Conservation (phyloP, 192 early-diverging fungal species). For the Diversispora eburnea region DNA sequence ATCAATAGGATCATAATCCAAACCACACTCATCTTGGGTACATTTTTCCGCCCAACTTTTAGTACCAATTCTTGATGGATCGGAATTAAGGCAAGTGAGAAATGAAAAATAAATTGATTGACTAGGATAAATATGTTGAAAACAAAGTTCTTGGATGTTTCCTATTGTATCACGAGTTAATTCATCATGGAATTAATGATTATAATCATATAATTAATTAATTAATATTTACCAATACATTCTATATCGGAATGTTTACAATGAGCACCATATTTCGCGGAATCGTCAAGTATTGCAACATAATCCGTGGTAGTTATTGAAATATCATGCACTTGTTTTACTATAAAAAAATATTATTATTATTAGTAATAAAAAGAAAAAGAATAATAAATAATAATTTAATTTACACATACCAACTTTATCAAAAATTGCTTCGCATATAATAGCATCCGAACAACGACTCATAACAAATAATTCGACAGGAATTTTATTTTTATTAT, state of each 20-base stretch:
- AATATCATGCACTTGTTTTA: constrained; percentile 44
- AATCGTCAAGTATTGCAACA: constrained; percentile 40
- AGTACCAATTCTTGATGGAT: constrained; percentile 27
- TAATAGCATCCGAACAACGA: constrained; percentile 56
- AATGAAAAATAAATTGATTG: constrained; percentile 35
- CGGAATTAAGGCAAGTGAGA: constrained; percentile 37
- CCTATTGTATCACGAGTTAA: too few species aligned
- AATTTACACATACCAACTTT: constrained; percentile 21
- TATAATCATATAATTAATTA: too few species aligned
- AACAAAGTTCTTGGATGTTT: constrained; percentile 48
- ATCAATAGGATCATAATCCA: constrained; percentile 43
- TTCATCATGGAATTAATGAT: too few species aligned
- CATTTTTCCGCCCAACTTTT: constrained; percentile 33
- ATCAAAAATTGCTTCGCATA: constrained; percentile 46
- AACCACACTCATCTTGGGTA: constrained; percentile 10
- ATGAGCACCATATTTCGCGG: constrained; percentile 32
- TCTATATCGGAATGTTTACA: constrained; percentile 55
- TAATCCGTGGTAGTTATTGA: constrained; percentile 46
- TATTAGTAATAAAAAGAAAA: background rate
- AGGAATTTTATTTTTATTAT: constrained; percentile 29
- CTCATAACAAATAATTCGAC: constrained; percentile 70
- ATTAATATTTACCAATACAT: constrained; percentile 47
- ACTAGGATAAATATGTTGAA: constrained; percentile 31
- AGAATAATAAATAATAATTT: background rate
- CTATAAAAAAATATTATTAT: constrained; percentile 9